phyloP scores from a whole-genome alignment of 192 early-diverging fungal species.

The Pecoramyces ruminantium region DNA sequence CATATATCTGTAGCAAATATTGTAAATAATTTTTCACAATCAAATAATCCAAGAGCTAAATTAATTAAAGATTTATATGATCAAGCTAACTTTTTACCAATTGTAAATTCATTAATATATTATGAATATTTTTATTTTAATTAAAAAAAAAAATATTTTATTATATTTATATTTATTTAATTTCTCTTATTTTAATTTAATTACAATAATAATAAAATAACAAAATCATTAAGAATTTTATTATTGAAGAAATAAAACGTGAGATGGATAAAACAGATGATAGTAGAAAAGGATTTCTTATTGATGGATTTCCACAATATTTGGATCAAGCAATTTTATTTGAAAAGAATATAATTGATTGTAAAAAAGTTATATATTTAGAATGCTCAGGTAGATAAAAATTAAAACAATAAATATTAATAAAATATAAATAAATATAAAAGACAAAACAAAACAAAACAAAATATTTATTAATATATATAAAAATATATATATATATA shows the following conservation, averaged over 20 bases:
- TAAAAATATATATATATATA: no score
- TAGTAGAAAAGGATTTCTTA: not conserved
- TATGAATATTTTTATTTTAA: not conserved
- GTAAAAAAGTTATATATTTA: not conserved
- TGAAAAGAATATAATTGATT: slow-evolving; percentile 7
- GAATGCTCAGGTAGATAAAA: not conserved
- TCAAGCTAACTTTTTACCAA: not conserved
- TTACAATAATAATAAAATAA: no score
- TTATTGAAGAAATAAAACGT: slow-evolving; percentile 6
- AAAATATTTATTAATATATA: no score
- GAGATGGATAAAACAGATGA: slow-evolving; percentile 4
- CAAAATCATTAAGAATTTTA: no score
- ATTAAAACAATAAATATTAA: no score
- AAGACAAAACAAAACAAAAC: no score
- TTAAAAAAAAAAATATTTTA: not conserved
- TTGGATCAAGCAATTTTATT: slow-evolving; percentile 30
- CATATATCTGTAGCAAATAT: not conserved
- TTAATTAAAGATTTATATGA: not conserved
- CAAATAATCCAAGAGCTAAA: not conserved
- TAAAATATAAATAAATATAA: no score
- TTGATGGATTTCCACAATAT: slow-evolving; percentile 29
- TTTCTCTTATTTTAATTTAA: not conserved
- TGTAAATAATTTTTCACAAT: not conserved
- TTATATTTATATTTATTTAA: not conserved
- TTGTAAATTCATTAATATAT: not conserved